These are phyloP conservation scores for Immersiella caudata DNA, from an alignment of 495 filamentous ascomycete species.

Conservation along the genomic window DNA sequence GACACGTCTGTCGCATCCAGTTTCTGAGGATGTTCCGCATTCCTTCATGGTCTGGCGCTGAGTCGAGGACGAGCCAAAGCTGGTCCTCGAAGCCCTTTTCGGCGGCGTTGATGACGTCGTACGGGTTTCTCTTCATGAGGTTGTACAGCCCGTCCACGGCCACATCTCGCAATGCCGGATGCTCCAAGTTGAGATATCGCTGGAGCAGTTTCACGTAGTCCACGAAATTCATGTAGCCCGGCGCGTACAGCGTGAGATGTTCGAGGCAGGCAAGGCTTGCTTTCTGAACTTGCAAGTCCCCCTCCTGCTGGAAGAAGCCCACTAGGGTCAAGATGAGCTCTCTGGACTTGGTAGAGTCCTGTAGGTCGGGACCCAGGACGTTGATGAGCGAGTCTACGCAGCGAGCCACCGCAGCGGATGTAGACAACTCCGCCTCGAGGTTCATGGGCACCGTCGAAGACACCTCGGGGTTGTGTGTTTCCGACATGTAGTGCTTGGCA, in stretches of 20 bases:
- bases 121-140: conserved; percentile 88
- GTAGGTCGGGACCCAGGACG: conserved; percentile 91
- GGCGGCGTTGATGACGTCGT: conserved; percentile 72
- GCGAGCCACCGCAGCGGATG: conserved; percentile 78
- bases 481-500: conserved; percentile 85
- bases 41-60: conserved; percentile 70
- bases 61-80: conserved; percentile 86
- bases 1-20: conserved; percentile 86
- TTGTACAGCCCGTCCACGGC: conserved; percentile 90
- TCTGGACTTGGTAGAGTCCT: conserved; percentile 88
- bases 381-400: conserved; percentile 96
- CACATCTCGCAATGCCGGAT: conserved; percentile 69
- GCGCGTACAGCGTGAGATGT: conserved; percentile 90
- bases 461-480: conserved; percentile 89
- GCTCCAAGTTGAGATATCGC: conserved; percentile 68
- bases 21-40: conserved; percentile 81
- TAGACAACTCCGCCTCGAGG: conserved; percentile 78
- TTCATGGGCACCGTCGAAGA: conserved; percentile 79
- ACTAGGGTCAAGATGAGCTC: conserved; percentile 89
- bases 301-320: conserved; percentile 78
- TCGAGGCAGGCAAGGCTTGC: conserved; percentile 84
- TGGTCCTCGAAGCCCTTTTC: conserved; percentile 82
- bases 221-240: conserved; percentile 77
- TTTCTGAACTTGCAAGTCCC: conserved; percentile 68
- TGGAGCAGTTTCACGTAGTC: conserved; percentile 84